Evolutionary conservation across 371 early-diverging fungal genomes (phyloP), one percentile per base, ranked within the genome.

Genomic region (Actinomortierella ambigua): DNA sequence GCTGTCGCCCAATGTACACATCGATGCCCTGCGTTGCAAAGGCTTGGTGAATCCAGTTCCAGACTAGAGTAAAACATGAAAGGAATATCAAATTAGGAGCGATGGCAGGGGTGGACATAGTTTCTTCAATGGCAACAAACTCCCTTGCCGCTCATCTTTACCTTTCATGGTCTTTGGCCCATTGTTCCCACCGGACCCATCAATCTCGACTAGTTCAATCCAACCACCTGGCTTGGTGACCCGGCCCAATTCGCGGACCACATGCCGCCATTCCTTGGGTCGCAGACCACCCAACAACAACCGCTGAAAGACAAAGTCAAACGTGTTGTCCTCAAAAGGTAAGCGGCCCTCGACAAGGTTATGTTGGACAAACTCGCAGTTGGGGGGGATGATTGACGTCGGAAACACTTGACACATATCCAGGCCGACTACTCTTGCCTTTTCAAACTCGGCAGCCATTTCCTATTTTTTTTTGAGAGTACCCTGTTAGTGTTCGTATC

Each of bases 291-390:
- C 68, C 14, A 81, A 66, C 6, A 88, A 67, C 23, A 83, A 80
- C 2, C 88, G 81, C 57, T 87, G 86, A 63, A 82, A 85, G 14
- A 88, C 76, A 57, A 82, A 81, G 65, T 90, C 88, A 65, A 90
- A 88, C 11, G 70, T 51, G 57, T 82, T 66, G 50, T 86, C 82
- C 9, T 63, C 57, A 56, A 81, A 84, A 0, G 77, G 77, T n/a
- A 73, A 56, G 1, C 48, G 62, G 1, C 24, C 24, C 1, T 65
- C 39, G 13, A 61, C 50, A 49, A 70, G 54, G 40, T 70, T 62
- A 27, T 61, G 62, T 50, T 65, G 71, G 2, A 65, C n/a, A 53
- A 70, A 70, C 3, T 43, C 52, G 29, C 71, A 70, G 49, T 70
- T 71, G 43, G 24, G 13, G 1, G 71, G 71, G 3, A 71, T 64